Percentiles rank a stretch among this genome's conserved stretches.
These are phyloP conservation scores for Triglochin maritima DNA, from an alignment of 106 monocot species.

Conservation along the genomic window DNA sequence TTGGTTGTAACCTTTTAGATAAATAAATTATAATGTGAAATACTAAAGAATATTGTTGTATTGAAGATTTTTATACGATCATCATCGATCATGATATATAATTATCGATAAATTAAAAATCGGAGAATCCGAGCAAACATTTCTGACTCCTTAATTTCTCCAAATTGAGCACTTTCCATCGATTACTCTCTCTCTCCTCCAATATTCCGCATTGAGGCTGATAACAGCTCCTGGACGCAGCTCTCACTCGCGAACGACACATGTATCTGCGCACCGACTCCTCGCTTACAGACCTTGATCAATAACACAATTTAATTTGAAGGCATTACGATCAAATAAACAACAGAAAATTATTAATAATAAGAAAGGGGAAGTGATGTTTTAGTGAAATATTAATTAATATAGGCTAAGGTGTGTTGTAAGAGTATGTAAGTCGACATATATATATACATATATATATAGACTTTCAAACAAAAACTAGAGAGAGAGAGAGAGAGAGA, in stretches of 20 bases:
- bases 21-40: background rate
- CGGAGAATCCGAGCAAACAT: slow-evolving; percentile 46
- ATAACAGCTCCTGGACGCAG: slow-evolving; percentile 81
- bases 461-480: background rate
- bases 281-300: slow-evolving; percentile 70
- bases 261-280: slow-evolving; percentile 73
- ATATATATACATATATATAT: no score
- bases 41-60: background rate
- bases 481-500: background rate
- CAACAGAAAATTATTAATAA: no score
- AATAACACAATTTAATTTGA: background rate
- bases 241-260: slow-evolving; percentile 77
- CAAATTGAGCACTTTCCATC: slow-evolving; percentile 65
- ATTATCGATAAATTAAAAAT: no score
- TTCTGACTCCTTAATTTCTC: slow-evolving; percentile 66
- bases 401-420: no score
- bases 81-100: no score
- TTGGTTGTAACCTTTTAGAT: no score
- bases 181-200: slow-evolving; percentile 22
- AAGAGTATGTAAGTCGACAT: no score
- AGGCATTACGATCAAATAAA: no score
- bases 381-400: no score
- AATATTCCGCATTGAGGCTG: slow-evolving; percentile 44
- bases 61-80: background rate
- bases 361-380: no score